Evolutionary conservation across 2,329 filamentous ascomycete species (phyloP).

Genomic region (Aspergillus ibericus): DNA sequence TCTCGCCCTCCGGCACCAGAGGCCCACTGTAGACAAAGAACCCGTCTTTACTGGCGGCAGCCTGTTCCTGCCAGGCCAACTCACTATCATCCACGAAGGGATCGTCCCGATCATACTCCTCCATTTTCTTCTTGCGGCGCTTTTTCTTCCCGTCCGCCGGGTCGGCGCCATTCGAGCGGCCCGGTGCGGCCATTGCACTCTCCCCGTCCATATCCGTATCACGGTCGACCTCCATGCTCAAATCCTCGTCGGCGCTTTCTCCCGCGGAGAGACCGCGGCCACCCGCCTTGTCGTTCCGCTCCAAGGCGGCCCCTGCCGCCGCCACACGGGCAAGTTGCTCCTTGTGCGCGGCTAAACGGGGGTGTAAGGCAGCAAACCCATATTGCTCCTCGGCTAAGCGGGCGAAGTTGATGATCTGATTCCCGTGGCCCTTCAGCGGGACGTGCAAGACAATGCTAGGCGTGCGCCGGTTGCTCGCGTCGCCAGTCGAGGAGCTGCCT

Average conservation of each 20-base stretch:
- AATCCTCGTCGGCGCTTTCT: slow-evolving; percentile 74
- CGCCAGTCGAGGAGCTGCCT: slow-evolving; percentile 41
- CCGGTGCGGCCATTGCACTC: slow-evolving; percentile 40
- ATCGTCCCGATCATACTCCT: slow-evolving; percentile 67
- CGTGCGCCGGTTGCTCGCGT: slow-evolving; percentile 45
- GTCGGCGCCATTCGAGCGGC: slow-evolving; percentile 52
- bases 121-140: slow-evolving; percentile 66
- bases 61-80: slow-evolving; percentile 90
- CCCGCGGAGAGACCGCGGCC: slow-evolving; percentile 67
- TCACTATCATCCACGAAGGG: slow-evolving; percentile 87
- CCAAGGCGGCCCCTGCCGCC: slow-evolving; percentile 80
- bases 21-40: slow-evolving; percentile 98
- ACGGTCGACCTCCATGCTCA: slow-evolving; percentile 85
- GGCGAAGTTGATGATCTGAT: slow-evolving; percentile 94
- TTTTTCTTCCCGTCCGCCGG: slow-evolving; percentile 72
- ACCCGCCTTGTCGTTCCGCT: slow-evolving; percentile 66
- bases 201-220: slow-evolving; percentile 56
- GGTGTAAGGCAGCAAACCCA: slow-evolving; percentile 90
- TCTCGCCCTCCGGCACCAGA: slow-evolving; percentile 81
- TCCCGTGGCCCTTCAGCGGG: slow-evolving; percentile 74
- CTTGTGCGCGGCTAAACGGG: slow-evolving; percentile 82
- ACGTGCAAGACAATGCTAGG: slow-evolving; percentile 85
- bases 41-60: slow-evolving; percentile 88
- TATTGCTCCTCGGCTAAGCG: slow-evolving; percentile 91
- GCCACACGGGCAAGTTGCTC: slow-evolving; percentile 86